Evolutionary conservation across 495 filamentous ascomycete species (phyloP).

Genomic region (Parachaetomium inaequale): DNA sequence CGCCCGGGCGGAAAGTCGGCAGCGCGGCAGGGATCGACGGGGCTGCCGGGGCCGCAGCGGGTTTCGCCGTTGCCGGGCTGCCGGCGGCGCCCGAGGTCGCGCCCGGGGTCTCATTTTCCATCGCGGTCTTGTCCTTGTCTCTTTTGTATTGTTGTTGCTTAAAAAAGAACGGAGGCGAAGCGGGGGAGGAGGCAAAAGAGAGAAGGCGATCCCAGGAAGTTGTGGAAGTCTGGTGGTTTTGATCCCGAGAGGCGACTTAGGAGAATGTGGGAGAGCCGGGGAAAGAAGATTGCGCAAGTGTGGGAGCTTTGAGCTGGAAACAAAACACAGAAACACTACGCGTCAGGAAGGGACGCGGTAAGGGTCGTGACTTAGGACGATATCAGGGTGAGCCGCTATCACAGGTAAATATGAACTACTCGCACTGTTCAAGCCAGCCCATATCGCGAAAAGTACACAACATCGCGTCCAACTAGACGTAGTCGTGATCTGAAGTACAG

Average conservation of each 20-base stretch:
- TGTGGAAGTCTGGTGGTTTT: not conserved
- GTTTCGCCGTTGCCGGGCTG: not conserved
- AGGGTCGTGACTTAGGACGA: not conserved
- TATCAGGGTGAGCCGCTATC: not conserved
- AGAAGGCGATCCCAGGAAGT: not conserved
- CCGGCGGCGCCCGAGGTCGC: not conserved
- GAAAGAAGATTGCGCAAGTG: not conserved
- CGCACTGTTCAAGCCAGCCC: not conserved
- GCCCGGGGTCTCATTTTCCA: not conserved
- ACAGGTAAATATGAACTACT: not conserved
- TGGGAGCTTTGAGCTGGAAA: not conserved
- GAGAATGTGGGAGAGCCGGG: not conserved
- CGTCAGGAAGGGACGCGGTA: not conserved
- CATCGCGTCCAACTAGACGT: not conserved
- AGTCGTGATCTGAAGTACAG: not conserved
- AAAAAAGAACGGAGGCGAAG: not conserved
- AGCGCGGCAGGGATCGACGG: not conserved
- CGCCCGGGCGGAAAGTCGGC: not conserved
- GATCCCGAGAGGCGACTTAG: not conserved
- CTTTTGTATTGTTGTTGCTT: not conserved
- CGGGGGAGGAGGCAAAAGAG: not conserved
- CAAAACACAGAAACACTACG: not conserved
- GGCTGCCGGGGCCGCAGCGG: not conserved
- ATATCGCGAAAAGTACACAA: not conserved
- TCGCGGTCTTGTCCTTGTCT: not conserved